These are phyloP conservation scores for Neoboletus brunneissimus DNA, from an alignment of 768 basidiomycete species.

Conservation along the genomic window DNA sequence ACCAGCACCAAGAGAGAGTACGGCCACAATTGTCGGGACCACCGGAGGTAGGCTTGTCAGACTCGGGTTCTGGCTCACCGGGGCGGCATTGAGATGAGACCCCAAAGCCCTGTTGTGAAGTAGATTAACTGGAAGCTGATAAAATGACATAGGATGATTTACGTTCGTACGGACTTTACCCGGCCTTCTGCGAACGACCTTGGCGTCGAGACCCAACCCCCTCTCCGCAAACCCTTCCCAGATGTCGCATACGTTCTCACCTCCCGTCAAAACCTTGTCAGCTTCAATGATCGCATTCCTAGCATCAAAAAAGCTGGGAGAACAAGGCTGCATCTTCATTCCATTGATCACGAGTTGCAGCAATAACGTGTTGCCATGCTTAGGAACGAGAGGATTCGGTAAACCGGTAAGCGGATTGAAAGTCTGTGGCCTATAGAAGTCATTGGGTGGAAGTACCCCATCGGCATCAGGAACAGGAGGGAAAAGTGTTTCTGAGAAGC, in stretches of 20 bases:
- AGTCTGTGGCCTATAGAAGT: slow-evolving; percentile 59
- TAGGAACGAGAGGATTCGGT: slow-evolving; percentile 63
- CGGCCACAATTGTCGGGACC: slow-evolving; percentile 26
- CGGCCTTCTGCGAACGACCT: slow-evolving; percentile 76
- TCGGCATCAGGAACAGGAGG: slow-evolving; percentile 68
- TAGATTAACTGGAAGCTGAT: too few relatives aligned
- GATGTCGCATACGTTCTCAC: slow-evolving; percentile 86
- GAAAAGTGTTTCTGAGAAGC: slow-evolving; percentile 75
- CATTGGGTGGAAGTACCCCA: slow-evolving; percentile 61
- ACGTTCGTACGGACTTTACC: slow-evolving; percentile 79
- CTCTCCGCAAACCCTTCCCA: slow-evolving; percentile 83
- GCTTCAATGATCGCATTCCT: slow-evolving; percentile 90
- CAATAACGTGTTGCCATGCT: slow-evolving; percentile 52
- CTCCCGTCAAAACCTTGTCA: slow-evolving; percentile 84
- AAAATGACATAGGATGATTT: slow-evolving; percentile 8
- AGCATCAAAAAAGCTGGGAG: slow-evolving; percentile 87
- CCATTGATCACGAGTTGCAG: too few relatives aligned
- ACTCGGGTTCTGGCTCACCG: not conserved
- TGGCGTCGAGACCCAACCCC: slow-evolving; percentile 79
- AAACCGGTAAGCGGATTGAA: slow-evolving; percentile 31
- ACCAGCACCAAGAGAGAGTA: slow-evolving; percentile 16
- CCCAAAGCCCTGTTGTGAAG: slow-evolving; percentile 33
- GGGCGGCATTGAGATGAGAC: slow-evolving; percentile 39
- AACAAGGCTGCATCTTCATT: slow-evolving; percentile 95
- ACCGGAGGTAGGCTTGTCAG: slow-evolving; percentile 24